These are phyloP conservation scores for Aciculosporium take DNA, from an alignment of 2,329 filamentous ascomycete genomes.

Conservation along the genomic window DNA sequence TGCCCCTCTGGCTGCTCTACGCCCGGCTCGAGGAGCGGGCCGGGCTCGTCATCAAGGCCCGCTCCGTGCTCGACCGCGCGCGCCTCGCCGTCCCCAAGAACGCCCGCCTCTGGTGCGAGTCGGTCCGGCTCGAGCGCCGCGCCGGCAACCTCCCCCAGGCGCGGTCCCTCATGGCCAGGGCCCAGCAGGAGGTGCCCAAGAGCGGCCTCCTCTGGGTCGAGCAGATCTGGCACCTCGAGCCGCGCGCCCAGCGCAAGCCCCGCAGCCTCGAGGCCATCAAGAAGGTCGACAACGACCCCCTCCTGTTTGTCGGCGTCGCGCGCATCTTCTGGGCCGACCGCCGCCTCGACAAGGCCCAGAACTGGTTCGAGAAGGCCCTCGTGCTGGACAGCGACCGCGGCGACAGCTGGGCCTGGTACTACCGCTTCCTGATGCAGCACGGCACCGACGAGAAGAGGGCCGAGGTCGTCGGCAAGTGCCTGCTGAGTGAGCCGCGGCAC, in stretches of 20 bases:
- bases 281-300: conserved; percentile 84
- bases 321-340: conserved; percentile 94
- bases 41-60: conserved; percentile 77
- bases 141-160: conserved; percentile 74
- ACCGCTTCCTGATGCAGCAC: conserved; percentile 82
- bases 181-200: conserved; percentile 78
- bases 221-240: conserved; percentile 87
- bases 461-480: conserved; percentile 71
- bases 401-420: conserved; percentile 97
- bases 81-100: conserved; percentile 77
- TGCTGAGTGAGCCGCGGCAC: conserved; percentile 74
- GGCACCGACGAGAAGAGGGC: conserved; percentile 84
- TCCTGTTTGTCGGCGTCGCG: conserved; percentile 80
- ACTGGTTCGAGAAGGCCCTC: conserved; percentile 95
- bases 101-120: conserved; percentile 77
- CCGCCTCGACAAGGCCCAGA: conserved; percentile 82
- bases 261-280: conserved; percentile 89
- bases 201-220: conserved; percentile 85
- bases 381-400: conserved; percentile 74
- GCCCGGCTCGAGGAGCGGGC: conserved; percentile 74
- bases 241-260: conserved; percentile 82
- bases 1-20: conserved; percentile 81
- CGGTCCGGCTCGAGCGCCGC: conserved; percentile 81
- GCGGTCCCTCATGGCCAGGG: conserved; percentile 83
- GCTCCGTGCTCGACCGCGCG: conserved; percentile 84